Conservation (phyloP, 129 eudicot species). For the Pulicaria dysenterica region DNA sequence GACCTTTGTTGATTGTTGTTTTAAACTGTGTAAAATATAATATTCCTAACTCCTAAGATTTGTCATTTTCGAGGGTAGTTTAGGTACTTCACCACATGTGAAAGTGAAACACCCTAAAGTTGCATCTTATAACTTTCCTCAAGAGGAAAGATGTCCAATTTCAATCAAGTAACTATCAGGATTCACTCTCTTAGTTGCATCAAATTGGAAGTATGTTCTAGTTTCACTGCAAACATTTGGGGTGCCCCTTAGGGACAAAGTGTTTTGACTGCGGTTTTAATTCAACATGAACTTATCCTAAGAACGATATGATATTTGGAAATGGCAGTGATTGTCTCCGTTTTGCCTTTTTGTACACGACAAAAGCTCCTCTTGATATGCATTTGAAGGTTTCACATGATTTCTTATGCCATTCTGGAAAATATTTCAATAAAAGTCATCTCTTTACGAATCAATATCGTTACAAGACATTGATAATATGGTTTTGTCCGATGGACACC, state of each 20-base stretch:
- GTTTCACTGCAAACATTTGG: not conserved
- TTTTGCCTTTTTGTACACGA: not conserved
- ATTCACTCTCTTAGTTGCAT: too few species aligned
- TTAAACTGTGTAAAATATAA: not conserved
- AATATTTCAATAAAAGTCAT: not conserved
- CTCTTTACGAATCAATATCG: not conserved
- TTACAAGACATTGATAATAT: not conserved
- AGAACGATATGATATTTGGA: not conserved
- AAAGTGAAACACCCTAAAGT: not conserved
- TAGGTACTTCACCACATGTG: not conserved
- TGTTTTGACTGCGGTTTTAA: not conserved
- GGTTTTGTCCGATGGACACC: not conserved
- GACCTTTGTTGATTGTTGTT: not conserved
- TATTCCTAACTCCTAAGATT: not conserved
- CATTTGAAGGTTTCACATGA: not conserved
- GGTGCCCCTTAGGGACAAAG: not conserved
- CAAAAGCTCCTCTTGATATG: not conserved
- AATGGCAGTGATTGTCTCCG: not conserved
- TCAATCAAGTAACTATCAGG: too few species aligned
- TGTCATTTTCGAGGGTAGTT: constrained; percentile 8
- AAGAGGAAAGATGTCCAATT: not conserved
- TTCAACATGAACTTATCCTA: too few species aligned
- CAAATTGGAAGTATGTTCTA: too few species aligned
- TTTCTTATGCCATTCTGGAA: too few species aligned
- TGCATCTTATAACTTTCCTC: constrained; percentile 9